Evolutionary conservation across 768 basidiomycete genomes (phyloP).

Genomic region (Chalciporus chontae): DNA sequence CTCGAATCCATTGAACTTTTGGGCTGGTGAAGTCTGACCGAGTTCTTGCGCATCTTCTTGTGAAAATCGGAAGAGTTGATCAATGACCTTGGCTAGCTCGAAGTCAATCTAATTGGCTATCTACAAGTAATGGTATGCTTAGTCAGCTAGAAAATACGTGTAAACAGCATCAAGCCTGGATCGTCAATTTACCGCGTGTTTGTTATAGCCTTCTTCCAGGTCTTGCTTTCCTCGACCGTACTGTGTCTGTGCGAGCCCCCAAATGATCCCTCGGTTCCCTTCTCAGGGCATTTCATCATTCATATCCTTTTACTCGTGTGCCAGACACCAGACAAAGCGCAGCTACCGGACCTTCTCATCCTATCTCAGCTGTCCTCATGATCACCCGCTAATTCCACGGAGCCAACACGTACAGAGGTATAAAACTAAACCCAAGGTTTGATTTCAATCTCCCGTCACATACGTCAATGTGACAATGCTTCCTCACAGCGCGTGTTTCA

Average conservation of each 20-base stretch:
- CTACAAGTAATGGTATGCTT: not conserved
- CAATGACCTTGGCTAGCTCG: too few relatives aligned
- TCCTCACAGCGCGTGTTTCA: constrained; percentile 69
- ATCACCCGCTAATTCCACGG: constrained; percentile 14
- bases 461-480: constrained; percentile 18
- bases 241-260: constrained; percentile 3
- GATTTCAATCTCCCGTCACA: constrained; percentile 9
- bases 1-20: not conserved
- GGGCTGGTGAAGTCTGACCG: not conserved
- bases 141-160: constrained; percentile 23
- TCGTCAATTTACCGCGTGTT: not conserved
- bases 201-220: not conserved
- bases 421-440: constrained; percentile 39
- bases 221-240: not conserved
- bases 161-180: constrained; percentile 4
- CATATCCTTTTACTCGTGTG: constrained; percentile 56
- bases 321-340: constrained; percentile 33
- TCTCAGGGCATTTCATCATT: constrained; percentile 48
- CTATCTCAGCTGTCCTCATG: constrained; percentile 36
- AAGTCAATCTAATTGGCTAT: too few relatives aligned
- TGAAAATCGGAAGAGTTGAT: not conserved
- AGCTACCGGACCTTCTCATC: constrained; percentile 37
- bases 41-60: too few relatives aligned
- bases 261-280: constrained; percentile 52
- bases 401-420: constrained; percentile 14